Evolutionary conservation across 805 yeast species (phyloP), one percentile per base, ranked within the genome.

Genomic region (Tetrapisispora phaffii): DNA sequence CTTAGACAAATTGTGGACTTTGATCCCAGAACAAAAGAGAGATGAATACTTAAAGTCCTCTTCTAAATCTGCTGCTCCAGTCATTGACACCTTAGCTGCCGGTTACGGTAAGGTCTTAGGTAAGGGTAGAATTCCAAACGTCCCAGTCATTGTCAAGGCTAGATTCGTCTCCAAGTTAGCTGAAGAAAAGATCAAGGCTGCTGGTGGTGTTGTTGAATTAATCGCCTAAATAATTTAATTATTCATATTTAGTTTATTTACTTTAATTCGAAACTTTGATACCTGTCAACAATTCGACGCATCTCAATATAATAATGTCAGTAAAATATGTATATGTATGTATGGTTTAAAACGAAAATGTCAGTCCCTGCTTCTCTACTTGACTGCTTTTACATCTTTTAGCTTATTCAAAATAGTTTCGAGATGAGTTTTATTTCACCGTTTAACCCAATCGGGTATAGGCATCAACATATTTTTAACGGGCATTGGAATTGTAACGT

Each of bases 91-190:
- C 66, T 82, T 93, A 75, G 97, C 97, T 70, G 82, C 83, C 74
- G 99, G 99, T 75, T 93, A 85, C 95, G 97, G 97, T 77, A 93
- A 93, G 81, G 96, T 93, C 69, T 85, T 93, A 70, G 99, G 97
- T 76, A 93, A 93, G 81, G 99, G 99, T 75, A 80, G 85, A 74
- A 78, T 93, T 68, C 99, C 99, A 75, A 68, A 84, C 62, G 97
- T 89, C 65, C 99, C 99, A 71, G 94, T 93, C 72, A 88, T 93
- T 66, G 97, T 93, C 72, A 90, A 86, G 79, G 98, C 99, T 63
- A 90, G 99, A 85, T 93, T 83, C 72, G 99, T 93, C 66, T 88
- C 97, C 66, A 84, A 89, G 78, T 83, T 88, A 72, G 99, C 99
- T 72, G 99, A 93, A 83, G 89, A 93, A 80, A 93, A 90, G 82